Base-by-base conservation (phyloP, 768 basidiomycete species). In the Imleria badia region DNA sequence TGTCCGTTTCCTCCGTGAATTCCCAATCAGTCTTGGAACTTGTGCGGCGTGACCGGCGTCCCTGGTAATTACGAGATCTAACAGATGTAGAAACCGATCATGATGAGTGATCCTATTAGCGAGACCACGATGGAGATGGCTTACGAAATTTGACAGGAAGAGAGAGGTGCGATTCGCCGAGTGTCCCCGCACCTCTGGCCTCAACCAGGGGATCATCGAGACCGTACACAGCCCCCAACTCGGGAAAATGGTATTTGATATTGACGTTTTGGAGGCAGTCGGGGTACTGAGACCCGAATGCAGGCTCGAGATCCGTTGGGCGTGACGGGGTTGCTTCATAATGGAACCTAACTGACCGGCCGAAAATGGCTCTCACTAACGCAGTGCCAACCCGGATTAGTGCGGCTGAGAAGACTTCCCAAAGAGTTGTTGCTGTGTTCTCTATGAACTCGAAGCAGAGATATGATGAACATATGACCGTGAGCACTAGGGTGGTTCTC, bases 41-140 rank as follows among this genome's bases (percentile, higher is more conserved):
- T 62, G 59, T 52, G 64, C 54, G 55, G 59, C 52, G 54, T 48
- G 57, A 60, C 69, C 54, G 54, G 59, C 52, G 54, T 48, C 57
- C 62, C 69, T 67, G 56, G 59, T 36, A 38, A 63, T 63, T 64
- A 64, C 56, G 61, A 63, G 45, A 63, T 48, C 50, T 23, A 45
- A 35, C 56, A 58, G 41, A 55, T 60, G 60, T 48, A 58, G 71
- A 58, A 55, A 59, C 50, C 51, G 34, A 53, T 58, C 60, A 46
- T 58, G 60, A 51, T 67, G 55, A 58, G 26, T 51, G 48, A 59
- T 58, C 30, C 35, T 52, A 61, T 62, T 65, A 51, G 59, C 66
- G 53, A 59, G 43, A 42, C 44, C 26, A 55, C 26, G 51, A 60
- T 59, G 55, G 60, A 48, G 49, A 59, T 47, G 46, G 26, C 48